Evolutionary conservation across 106 monocot genomes (phyloP), one percentile per base, ranked within the genome.

Genomic region (Narthecium ossifragum): DNA sequence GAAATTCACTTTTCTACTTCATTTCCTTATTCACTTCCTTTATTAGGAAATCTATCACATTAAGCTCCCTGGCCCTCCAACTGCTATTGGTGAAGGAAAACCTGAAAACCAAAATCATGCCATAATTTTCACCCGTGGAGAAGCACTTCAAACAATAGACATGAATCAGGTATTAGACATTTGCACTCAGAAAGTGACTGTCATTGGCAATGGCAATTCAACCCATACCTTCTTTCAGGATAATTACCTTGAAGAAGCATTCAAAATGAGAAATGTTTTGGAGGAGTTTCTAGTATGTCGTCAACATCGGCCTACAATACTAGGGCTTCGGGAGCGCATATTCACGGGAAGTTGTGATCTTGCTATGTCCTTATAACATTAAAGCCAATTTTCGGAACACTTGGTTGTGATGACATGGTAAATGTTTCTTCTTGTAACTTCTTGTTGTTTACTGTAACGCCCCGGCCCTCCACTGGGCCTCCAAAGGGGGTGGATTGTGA

Each of bases 91-190:
- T 63, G 93, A 93, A 77, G 93, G 93, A 49, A 93, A 93, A 50
- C 92, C 92, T 73, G 92, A 92, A 79, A 92, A 92, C 62, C 92
- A 92, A 69, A 92, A 92, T 61, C 92, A 92, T 85, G 92, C 92
- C 27, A 78, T 92, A 54, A 76, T 92, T 73, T 92, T 92, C 60
- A 92, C 88, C 15, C 65, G 92, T 53, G 92, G 92, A n/a, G 92
- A 92, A 71, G 92, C 92, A 63, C 93, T 93, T 72, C 93, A 93
- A 55, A 75, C 93, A 8, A 93, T 93, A 50, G 93, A 93, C 70
- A 93, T 93, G 93, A 93, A 93, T 71, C 93, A 93, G 88, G 93
- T 85, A 72, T 0, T 24, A 5, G 36, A 58, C 46, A 49, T 59
- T 66, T n/a, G n/a, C n/a, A n/a, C n/a, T n/a, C n/a, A n/a, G n/a